Conservation (phyloP, 2,329 filamentous ascomycete genomes). For the Fusarium praegraminearum region DNA sequence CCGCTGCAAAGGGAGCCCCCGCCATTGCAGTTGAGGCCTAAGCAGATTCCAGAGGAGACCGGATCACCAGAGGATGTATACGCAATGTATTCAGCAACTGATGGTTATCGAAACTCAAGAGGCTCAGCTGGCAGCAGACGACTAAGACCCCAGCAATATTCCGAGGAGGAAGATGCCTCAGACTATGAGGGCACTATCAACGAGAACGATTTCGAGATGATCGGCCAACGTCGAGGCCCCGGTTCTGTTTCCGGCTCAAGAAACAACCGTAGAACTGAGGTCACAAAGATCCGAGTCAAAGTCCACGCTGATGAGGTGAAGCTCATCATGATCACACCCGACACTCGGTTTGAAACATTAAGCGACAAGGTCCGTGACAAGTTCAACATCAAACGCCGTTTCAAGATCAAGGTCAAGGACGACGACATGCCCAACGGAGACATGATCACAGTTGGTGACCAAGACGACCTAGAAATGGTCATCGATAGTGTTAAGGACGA, state of each 20-base stretch:
- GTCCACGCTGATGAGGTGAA: conserved; percentile 92
- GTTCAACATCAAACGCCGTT: conserved; percentile 79
- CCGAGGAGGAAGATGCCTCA: conserved; percentile 85
- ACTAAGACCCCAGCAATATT: conserved; percentile 68
- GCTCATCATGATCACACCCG: conserved; percentile 86
- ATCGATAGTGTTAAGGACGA: conserved; percentile 75
- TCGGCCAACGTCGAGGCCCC: conserved; percentile 64
- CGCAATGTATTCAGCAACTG: conserved; percentile 65
- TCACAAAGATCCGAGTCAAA: conserved; percentile 88
- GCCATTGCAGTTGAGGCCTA: conserved; percentile 48
- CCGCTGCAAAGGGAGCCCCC: conserved; percentile 56
- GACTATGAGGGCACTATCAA: conserved; percentile 76
- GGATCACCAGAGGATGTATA: conserved; percentile 78
- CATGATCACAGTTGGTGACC: conserved; percentile 97
- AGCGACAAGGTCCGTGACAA: conserved; percentile 86
- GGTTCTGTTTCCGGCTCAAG: conserved; percentile 64
- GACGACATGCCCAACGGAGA: conserved; percentile 82
- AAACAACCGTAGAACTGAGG: conserved; percentile 71
- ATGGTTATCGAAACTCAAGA: conserved; percentile 52
- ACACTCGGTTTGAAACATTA: conserved; percentile 81
- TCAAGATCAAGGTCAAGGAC: conserved; percentile 90
- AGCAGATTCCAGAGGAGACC: conserved; percentile 63
- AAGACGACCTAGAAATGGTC: conserved; percentile 94
- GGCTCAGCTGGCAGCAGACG: conserved; percentile 53
- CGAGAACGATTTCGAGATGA: conserved; percentile 84